Base-by-base conservation (phyloP, 306 rosid genomes). In the Abrus precatorius region DNA sequence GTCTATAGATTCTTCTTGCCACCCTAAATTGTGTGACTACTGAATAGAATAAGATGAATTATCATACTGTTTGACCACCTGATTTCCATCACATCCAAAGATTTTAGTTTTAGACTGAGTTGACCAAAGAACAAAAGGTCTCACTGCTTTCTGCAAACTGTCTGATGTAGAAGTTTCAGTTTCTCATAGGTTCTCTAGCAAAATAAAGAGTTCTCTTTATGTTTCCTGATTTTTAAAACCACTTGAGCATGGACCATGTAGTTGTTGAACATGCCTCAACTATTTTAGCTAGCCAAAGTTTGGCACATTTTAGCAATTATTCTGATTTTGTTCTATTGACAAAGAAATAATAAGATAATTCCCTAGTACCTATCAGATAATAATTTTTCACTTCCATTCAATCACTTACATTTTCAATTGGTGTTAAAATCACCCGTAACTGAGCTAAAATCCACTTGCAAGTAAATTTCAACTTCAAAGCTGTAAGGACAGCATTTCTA, bases 1-100 rank as follows among this genome's bases (percentile, higher is more conserved):
- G 41, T 82, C 72, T 11, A 44, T 61, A 57, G 76, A 79, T 11
- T 80, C 53, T 74, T 52, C 74, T 32, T 50, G 65, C 74, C 71
- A 78, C 14, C 3, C 74, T 53, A 38, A 29, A 38, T 62, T 79
- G 48, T 78, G 71, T 74, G 75, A 33, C 32, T 74, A 33, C 32
- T 74, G 78, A 36, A 74, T 78, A 61, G 57, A 69, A 44, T 28
- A 62, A 71, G 68, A 68, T 36, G 86, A 61, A 68, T 74, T 59
- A 78, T 74, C 69, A 61, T 36, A 78, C 82, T 78, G 71, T 82
- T 78, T 78, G 77, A 71, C 76, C 69, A 64, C 79, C 54, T 85
- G 76, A 69, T 78, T 63, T 82, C 82, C 54, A 78, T 82, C 82
- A 79, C 86, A 69, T 78, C 79, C 73, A 54, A 74, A 53, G 33